Base-by-base conservation (phyloP, 192 early-diverging fungal genomes). In the Gigaspora rosea region DNA sequence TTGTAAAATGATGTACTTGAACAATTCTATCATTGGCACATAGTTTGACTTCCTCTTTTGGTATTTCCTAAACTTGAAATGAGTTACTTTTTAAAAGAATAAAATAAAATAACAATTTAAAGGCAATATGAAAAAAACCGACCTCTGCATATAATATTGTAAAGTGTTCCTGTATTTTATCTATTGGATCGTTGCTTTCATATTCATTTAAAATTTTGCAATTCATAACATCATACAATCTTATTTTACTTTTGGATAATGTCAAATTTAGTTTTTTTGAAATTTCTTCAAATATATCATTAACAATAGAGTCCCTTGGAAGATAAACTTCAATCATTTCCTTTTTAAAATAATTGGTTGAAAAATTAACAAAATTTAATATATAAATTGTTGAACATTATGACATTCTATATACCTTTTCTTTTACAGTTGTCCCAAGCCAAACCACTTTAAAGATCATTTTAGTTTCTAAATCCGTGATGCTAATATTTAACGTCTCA, bases 401-500 rank as follows among this genome's bases (percentile, higher is more conserved):
- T 27, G 27, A 27, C 27, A 27, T 27, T 27, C 27, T 27, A 27
- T 27, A 27, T 27, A 86, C 88, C 81, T 90, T 86, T n/a, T 95
- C 92, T 74, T 90, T 90, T 63, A 90, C 82, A 22, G 82, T 84
- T 4, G 85, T 85, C 50, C 91, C 90, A 15, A 95, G 83, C 78
- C 84, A 93, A 13, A 78, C 86, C 8, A 97, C 85, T 46, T 90
- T 92, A 11, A 96, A 71, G 61, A 77, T 79, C 51, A 90, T 86
- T 80, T 95, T 96, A 47, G 76, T 90, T 74, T 97, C 96, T 27
- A 97, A 81, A 81, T 99, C 95, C 27, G 84, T 78, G 18, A 97
- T 85, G 48, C 89, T 85, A 22, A 96, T 85, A 49, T 95, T 92
- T 58, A 97, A 69, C 54, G 94, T 85, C 79, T 99, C 96, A 80